phyloP scores from a whole-genome alignment of 2,329 filamentous ascomycete genomes.

The Colletotrichum acutatum region DNA sequence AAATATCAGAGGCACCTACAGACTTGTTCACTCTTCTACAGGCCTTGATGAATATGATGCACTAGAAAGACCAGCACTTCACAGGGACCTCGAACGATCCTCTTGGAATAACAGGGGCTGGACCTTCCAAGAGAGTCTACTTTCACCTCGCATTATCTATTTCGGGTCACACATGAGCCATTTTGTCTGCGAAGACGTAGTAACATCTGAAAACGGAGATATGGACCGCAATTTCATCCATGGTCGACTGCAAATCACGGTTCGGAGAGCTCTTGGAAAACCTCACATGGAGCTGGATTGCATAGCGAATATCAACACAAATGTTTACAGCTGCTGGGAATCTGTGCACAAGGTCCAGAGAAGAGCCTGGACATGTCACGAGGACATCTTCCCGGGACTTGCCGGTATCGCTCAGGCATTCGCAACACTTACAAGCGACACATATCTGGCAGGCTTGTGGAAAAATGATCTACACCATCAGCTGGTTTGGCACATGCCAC shows the following conservation, averaged over 20 bases:
- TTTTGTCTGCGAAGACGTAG: background rate
- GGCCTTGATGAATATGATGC: too few species aligned
- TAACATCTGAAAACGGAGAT: background rate
- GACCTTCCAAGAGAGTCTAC: conserved; percentile 1
- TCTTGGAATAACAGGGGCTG: background rate
- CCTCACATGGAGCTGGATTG: background rate
- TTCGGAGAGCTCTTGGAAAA: background rate
- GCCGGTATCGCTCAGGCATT: background rate
- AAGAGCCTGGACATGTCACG: background rate
- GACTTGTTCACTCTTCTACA: background rate
- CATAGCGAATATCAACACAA: accelerated
- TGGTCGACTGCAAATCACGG: background rate
- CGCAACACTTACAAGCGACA: background rate
- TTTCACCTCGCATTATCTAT: background rate
- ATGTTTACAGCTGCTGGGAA: background rate
- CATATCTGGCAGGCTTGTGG: conserved; percentile 9
- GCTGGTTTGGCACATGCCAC: background rate
- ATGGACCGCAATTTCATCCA: background rate
- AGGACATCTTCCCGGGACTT: background rate
- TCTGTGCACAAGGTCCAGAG: background rate
- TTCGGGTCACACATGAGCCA: background rate
- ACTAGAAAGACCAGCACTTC: background rate
- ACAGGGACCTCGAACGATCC: background rate
- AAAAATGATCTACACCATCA: background rate
- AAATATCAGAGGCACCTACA: background rate